These are phyloP conservation scores for Fusarium circinatum DNA, from an alignment of 2,329 filamentous ascomycete genomes.

Conservation along the genomic window DNA sequence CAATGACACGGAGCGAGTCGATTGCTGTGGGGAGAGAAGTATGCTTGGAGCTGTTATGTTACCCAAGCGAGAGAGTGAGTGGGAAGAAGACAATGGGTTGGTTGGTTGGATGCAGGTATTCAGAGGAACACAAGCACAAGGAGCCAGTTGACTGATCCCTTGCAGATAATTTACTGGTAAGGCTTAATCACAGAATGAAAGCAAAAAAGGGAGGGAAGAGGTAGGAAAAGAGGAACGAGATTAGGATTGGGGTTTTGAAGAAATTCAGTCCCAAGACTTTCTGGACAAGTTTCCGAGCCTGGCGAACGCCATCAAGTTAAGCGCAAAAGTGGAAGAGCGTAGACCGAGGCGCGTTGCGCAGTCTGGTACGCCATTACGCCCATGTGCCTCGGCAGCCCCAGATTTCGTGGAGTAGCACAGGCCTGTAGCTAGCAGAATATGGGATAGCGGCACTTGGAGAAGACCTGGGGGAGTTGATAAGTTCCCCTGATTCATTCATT, in stretches of 20 bases:
- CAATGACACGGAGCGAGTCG: constrained; percentile 3
- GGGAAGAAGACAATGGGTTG: background rate
- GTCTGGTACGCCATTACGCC: constrained; percentile 13
- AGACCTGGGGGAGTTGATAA: constrained; percentile 2
- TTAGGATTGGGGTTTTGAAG: constrained; percentile 36
- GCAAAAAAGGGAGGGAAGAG: background rate
- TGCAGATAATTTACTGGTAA: constrained; percentile 2
- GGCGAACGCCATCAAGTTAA: constrained; percentile 25
- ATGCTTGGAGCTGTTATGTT: constrained; percentile 10
- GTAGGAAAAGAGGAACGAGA: constrained; percentile 13
- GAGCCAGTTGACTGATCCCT: background rate
- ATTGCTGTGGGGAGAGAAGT: constrained; percentile 11
- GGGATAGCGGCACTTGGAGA: constrained; percentile 19
- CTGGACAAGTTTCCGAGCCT: constrained; percentile 7
- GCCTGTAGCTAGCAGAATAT: constrained; percentile 16
- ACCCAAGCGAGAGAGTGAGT: constrained; percentile 4
- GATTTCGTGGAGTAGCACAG: constrained; percentile 37
- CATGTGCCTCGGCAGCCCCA: constrained; percentile 46
- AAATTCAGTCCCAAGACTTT: background rate
- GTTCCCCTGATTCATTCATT: background rate
- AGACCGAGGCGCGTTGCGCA: constrained; percentile 40
- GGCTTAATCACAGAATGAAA: constrained; percentile 6
- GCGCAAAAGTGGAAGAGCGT: constrained; percentile 3
- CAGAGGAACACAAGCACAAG: constrained; percentile 26
- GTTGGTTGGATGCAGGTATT: constrained; percentile 7